A percentile compares a stretch with the other conserved stretches of the same genome.
phyloP scores from a whole-genome alignment of 2,329 filamentous ascomycete species.

The Monilinia fructigena region DNA sequence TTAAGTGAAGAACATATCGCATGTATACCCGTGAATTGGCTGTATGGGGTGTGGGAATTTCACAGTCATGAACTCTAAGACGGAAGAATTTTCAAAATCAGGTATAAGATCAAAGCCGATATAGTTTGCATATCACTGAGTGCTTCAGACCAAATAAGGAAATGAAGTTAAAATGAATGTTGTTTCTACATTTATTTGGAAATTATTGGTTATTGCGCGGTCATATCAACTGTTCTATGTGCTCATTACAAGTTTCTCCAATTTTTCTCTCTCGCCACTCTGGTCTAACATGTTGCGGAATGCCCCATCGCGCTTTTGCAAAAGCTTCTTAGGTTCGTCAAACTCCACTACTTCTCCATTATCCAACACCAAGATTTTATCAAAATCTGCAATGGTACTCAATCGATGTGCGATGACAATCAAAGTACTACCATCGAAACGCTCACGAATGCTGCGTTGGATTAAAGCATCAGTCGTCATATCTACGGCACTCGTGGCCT shows the following conservation, averaged over 20 bases:
- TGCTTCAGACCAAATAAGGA: no score
- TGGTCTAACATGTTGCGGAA: conserved; percentile 63
- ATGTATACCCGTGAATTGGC: no score
- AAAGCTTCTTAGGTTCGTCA: conserved; percentile 61
- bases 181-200: no score
- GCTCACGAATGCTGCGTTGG: conserved; percentile 69
- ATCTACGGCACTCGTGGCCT: conserved; percentile 76
- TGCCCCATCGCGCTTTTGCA: conserved; percentile 45
- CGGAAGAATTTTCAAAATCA: no score
- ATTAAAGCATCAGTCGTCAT: conserved; percentile 74
- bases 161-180: no score
- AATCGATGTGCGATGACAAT: conserved; percentile 74
- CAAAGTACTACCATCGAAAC: conserved; percentile 67
- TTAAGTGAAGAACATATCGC: no score
- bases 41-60: no score
- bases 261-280: conserved; percentile 52
- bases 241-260: conserved; percentile 29
- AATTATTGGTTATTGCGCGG: no score
- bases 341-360: conserved; percentile 68
- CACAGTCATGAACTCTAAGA: no score
- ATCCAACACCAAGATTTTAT: conserved; percentile 68
- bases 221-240: neutral
- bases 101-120: no score
- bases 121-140: no score
- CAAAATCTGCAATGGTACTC: conserved; percentile 75